Base-by-base conservation (phyloP, 1,284 basidiomycete genomes). In the Rhodotorula glutinis region DNA sequence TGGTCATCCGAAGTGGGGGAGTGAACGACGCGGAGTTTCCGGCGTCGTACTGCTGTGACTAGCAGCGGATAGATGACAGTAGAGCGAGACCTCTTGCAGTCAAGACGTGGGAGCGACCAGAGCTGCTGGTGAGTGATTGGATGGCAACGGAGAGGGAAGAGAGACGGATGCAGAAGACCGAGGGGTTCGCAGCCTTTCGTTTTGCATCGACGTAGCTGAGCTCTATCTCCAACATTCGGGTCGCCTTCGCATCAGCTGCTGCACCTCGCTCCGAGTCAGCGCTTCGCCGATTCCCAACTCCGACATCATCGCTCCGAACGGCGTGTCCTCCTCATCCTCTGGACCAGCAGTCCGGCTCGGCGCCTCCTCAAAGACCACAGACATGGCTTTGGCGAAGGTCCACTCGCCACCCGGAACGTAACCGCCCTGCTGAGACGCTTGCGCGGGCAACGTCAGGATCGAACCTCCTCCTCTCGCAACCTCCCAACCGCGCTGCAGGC, bases 151-250 rank as follows among this genome's bases (percentile, higher is more conserved):
- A n/a, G n/a, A n/a, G n/a, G n/a, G n/a, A n/a, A n/a, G n/a, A n/a
- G n/a, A n/a, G n/a, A n/a, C n/a, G n/a, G n/a, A n/a, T n/a, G n/a
- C 49, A 14, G 49, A 23, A 25, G 27, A 52, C n/a, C n/a, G n/a
- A n/a, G n/a, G n/a, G n/a, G n/a, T n/a, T n/a, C n/a, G n/a, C n/a
- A n/a, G n/a, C n/a, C n/a, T n/a, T n/a, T n/a, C n/a, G n/a, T n/a
- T n/a, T n/a, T n/a, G n/a, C n/a, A n/a, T n/a, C n/a, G n/a, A n/a
- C n/a, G n/a, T n/a, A n/a, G n/a, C n/a, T n/a, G n/a, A 52, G 8
- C 16, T n/a, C 44, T 55, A 73, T 40, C 71, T 53, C 75, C 75
- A 76, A 54, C 74, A 75, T 56, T 76, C 75, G 4, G 72, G 73
- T 47, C 75, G 16, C 41, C 69, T 69, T 53, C 72, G 61, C 60